These are phyloP conservation scores for Beauveria varroae DNA, from an alignment of 2,329 filamentous ascomycete species.

Conservation along the genomic window DNA sequence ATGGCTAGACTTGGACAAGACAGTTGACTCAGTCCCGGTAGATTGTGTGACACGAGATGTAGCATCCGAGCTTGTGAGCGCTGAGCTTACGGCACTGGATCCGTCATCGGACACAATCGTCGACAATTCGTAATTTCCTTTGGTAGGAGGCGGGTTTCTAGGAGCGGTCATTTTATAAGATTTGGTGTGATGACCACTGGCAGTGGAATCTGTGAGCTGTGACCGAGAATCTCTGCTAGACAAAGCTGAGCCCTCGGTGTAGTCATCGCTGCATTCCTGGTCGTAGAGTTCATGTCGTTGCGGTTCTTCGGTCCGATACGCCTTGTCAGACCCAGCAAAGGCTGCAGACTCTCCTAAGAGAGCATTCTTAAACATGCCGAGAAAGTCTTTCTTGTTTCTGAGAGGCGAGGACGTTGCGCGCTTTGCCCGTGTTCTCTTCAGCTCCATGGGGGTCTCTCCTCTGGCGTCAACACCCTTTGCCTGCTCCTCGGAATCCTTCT, in stretches of 20 bases:
- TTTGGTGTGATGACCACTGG: background rate
- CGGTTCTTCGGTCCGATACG: slow-evolving; percentile 42
- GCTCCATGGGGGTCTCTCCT: slow-evolving; percentile 26
- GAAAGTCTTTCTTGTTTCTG: slow-evolving; percentile 45
- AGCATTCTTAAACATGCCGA: slow-evolving; percentile 53
- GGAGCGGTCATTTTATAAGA: slow-evolving; percentile 25
- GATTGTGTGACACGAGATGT: slow-evolving; percentile 39
- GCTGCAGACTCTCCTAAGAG: slow-evolving; percentile 54
- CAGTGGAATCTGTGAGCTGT: slow-evolving; percentile 10
- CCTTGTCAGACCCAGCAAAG: slow-evolving; percentile 35
- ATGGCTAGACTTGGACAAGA: slow-evolving; percentile 38
- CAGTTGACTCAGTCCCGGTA: slow-evolving; percentile 46
- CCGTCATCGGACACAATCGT: slow-evolving; percentile 49
- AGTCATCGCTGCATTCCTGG: slow-evolving; percentile 18
- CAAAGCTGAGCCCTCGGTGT: slow-evolving; percentile 17
- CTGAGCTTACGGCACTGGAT: slow-evolving; percentile 27
- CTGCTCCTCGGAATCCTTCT: slow-evolving; percentile 13
- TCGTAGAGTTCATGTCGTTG: slow-evolving; percentile 22
- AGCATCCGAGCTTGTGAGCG: slow-evolving; percentile 37
- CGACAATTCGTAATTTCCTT: slow-evolving; percentile 47
- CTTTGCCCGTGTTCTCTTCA: slow-evolving; percentile 51
- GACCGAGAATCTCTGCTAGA: slow-evolving; percentile 9
- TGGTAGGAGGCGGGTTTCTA: slow-evolving; percentile 41
- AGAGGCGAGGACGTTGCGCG: slow-evolving; percentile 40
- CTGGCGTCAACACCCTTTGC: slow-evolving; percentile 16